Evolutionary conservation across 139 green algal genomes (phyloP).

Genomic region (Raphidocelis subcapitata): DNA sequence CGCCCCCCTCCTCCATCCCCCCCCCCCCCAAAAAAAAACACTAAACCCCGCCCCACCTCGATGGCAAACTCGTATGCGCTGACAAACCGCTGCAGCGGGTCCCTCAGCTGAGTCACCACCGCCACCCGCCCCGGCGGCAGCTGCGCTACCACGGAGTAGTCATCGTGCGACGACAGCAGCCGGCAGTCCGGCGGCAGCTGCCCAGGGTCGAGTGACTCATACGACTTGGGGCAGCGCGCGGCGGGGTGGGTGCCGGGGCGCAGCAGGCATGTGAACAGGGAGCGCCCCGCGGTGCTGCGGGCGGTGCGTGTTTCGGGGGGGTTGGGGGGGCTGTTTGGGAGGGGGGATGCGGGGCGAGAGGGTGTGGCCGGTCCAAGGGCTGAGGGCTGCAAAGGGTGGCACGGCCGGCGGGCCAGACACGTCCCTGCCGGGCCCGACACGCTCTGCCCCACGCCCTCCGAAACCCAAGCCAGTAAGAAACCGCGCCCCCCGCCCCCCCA

Average conservation of each 20-base stretch:
- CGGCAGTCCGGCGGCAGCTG: slow-evolving; percentile 55
- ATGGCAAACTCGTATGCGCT: slow-evolving; percentile 86
- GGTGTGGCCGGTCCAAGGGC: too few relatives aligned
- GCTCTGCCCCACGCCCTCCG: too few relatives aligned
- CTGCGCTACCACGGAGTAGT: slow-evolving; percentile 76
- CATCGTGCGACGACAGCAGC: slow-evolving; percentile 75
- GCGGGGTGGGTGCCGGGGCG: slow-evolving; percentile 15
- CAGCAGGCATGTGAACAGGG: slow-evolving; percentile 55
- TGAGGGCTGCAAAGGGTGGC: too few relatives aligned
- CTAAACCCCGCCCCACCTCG: slow-evolving; percentile 44
- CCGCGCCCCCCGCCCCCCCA: too few relatives aligned
- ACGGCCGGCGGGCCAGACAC: too few relatives aligned
- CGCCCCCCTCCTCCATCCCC: too few relatives aligned
- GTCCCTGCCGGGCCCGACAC: too few relatives aligned
- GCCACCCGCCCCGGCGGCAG: slow-evolving; percentile 33
- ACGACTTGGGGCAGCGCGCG: slow-evolving; percentile 64
- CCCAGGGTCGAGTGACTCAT: slow-evolving; percentile 83
- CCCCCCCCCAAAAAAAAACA: too few relatives aligned
- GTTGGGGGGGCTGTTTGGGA: too few relatives aligned
- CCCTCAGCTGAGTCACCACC: slow-evolving; percentile 59
- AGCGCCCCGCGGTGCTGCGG: slow-evolving; percentile 83
- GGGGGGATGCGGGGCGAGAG: too few relatives aligned
- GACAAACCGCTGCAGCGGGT: slow-evolving; percentile 77
- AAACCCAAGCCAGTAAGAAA: too few relatives aligned
- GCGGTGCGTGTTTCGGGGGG: too few relatives aligned